Percentiles rank a stretch among this genome's conserved stretches.
These are phyloP conservation scores for Umbilicaria muhlenbergii DNA, from an alignment of 495 filamentous ascomycete genomes.

Conservation along the genomic window DNA sequence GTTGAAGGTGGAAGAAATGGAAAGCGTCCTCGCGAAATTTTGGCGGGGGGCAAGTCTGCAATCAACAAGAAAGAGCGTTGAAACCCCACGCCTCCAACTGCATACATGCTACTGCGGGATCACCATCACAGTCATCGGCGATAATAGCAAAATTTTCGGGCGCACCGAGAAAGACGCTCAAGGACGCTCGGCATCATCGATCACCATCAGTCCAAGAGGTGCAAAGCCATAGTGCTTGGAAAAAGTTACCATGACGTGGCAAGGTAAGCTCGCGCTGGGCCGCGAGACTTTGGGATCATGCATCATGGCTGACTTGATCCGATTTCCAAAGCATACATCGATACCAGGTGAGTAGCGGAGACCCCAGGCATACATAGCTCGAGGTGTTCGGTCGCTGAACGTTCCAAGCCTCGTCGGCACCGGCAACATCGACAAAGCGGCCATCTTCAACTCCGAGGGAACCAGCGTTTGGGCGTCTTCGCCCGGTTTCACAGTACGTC, in stretches of 20 bases:
- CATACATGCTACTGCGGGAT: too few species aligned
- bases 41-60: too few species aligned
- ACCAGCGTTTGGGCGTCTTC: slow-evolving; percentile 72
- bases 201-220: too few species aligned
- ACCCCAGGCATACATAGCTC: slow-evolving; percentile 9
- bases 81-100: too few species aligned
- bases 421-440: slow-evolving; percentile 72
- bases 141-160: too few species aligned
- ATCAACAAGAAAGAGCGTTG: too few species aligned
- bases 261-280: slow-evolving; percentile 29
- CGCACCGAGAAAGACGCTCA: too few species aligned
- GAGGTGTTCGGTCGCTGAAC: slow-evolving; percentile 11
- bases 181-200: too few species aligned
- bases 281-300: slow-evolving; percentile 3
- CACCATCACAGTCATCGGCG: too few species aligned
- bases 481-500: slow-evolving; percentile 52
- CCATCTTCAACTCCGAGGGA: slow-evolving; percentile 69
- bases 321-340: slow-evolving; percentile 41
- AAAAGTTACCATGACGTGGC: slow-evolving; percentile 30
- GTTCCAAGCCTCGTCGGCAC: slow-evolving; percentile 59
- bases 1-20: too few species aligned
- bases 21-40: too few species aligned
- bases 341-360: slow-evolving; percentile 39
- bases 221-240: too few species aligned
- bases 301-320: slow-evolving; percentile 5